These are phyloP conservation scores for Bonia amplexicaulis DNA, from an alignment of 176 grass and related monocot species.

Conservation along the genomic window DNA sequence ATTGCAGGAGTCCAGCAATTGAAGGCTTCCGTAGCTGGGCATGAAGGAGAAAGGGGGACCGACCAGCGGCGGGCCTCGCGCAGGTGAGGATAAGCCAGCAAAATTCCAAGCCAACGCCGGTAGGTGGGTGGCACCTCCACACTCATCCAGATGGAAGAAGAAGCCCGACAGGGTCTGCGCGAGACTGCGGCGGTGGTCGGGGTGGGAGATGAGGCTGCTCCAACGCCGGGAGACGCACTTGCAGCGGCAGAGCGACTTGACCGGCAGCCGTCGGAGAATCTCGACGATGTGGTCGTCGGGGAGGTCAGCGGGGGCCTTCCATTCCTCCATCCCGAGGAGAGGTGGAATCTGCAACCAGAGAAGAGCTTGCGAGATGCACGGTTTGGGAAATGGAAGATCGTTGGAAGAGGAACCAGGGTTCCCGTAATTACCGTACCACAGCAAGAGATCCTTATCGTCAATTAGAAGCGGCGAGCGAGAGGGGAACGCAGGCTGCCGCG, in stretches of 20 bases:
- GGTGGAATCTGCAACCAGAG: too few species aligned
- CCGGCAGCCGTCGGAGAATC: conserved; percentile 1
- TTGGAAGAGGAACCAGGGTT: too few species aligned
- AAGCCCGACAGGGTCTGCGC: not conserved
- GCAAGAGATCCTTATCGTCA: too few species aligned
- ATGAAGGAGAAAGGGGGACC: not conserved
- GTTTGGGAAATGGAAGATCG: too few species aligned
- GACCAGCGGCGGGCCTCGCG: not conserved
- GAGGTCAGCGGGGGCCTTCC: not conserved
- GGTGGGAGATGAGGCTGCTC: conserved; percentile 12
- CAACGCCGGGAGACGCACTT: conserved; percentile 15
- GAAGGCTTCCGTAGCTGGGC: not conserved
- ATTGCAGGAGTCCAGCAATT: not conserved
- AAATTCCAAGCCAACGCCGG: not conserved
- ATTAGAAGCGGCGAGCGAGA: too few species aligned
- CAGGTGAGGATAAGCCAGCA: not conserved
- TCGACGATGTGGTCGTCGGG: not conserved
- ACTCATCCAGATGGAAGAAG: not conserved
- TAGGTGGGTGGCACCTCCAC: too few species aligned
- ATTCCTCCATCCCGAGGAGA: too few species aligned
- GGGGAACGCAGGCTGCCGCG: too few species aligned
- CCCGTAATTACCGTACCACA: too few species aligned
- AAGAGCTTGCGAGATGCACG: too few species aligned
- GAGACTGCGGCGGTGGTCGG: not conserved
- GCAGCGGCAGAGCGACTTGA: not conserved